A percentile compares a stretch with the other conserved stretches of the same genome.
Evolutionary conservation across 139 green algal genomes (phyloP).

Genomic region (Parachlorella kessleri): DNA sequence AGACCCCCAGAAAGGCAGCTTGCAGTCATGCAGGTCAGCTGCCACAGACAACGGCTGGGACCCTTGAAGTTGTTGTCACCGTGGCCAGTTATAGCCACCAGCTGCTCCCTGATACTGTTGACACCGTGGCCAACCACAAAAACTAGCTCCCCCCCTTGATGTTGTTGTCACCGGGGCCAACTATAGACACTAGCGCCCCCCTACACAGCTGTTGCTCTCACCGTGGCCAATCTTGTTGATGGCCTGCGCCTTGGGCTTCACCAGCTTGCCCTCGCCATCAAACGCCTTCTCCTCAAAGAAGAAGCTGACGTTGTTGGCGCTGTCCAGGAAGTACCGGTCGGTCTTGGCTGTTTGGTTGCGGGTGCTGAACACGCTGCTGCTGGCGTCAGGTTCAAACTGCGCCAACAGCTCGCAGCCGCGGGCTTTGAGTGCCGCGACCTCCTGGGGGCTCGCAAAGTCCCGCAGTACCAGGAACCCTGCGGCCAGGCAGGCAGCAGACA

Average conservation of each 20-base stretch:
- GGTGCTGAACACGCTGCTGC: conserved; percentile 58
- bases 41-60: too few relatives aligned
- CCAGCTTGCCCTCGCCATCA: conserved; percentile 58
- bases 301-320: conserved; percentile 57
- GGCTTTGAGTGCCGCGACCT: conserved; percentile 43
- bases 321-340: conserved; percentile 81
- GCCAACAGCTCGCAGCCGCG: conserved; percentile 55
- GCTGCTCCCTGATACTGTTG: too few relatives aligned
- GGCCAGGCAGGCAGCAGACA: not conserved
- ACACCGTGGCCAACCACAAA: too few relatives aligned
- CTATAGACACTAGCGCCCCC: too few relatives aligned
- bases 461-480: conserved; percentile 65
- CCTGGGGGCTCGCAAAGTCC: conserved; percentile 51
- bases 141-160: too few relatives aligned
- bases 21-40: too few relatives aligned
- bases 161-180: too few relatives aligned
- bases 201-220: conserved; percentile 16
- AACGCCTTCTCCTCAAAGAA: conserved; percentile 91
- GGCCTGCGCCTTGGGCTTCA: conserved; percentile 56
- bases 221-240: conserved; percentile 96
- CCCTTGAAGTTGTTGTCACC: too few relatives aligned
- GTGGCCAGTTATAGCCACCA: too few relatives aligned
- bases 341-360: conserved; percentile 56
- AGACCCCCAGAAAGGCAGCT: too few relatives aligned
- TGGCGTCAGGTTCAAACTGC: conserved; percentile 35